Base-by-base conservation (phyloP, 2,329 filamentous ascomycete genomes). In the Metarhizium robertsii region DNA sequence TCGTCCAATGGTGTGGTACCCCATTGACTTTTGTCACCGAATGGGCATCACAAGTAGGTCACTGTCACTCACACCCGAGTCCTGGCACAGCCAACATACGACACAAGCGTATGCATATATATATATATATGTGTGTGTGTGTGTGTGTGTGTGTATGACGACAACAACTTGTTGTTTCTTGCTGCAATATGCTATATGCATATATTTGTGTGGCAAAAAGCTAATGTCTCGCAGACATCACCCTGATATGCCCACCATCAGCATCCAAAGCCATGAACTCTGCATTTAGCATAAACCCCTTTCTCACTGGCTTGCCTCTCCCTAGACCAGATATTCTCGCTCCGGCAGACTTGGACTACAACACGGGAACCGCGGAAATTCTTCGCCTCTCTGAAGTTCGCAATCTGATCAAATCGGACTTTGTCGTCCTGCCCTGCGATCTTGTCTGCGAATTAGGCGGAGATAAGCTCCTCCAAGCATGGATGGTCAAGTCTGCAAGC, bases 391-490 rank as follows among this genome's bases (percentile, higher is more conserved):
- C 89, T 1, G 88, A 96, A 67, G 84, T 97, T 48, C 85, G 87
- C 66, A 77, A 79, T n/a, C 79, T 84, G 7, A 83, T 99, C 63
- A 90, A 83, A 54, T 84, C 85, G 13, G 90, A 99, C 71, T 97
- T 99, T 66, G 75, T 96, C 30, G 83, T 97, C 3, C 76, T 99
- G 4, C 92, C 94, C 0, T 99, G 94, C 70, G 94, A 99, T 68
- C 77, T 99, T 6, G 85, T 99, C 43, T 96, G 91, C 68, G 92
- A 96, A 66, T 75, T 97, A 16, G 86, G 88, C 2, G 92, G 91
- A 13, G 87, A 91, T 63, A 83, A 86, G 59, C 77, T 97, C 25
- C 73, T 95, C 2, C 90, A 96, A 69, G 84, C 92, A 58, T 99
- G 94, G 91, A 92, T 96, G 87, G 83, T 92, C 34, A 84, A 88